Evolutionary conservation across 331 rosid species (phyloP), one percentile per base, ranked within the genome.

Genomic region (Spiraea crenata): DNA sequence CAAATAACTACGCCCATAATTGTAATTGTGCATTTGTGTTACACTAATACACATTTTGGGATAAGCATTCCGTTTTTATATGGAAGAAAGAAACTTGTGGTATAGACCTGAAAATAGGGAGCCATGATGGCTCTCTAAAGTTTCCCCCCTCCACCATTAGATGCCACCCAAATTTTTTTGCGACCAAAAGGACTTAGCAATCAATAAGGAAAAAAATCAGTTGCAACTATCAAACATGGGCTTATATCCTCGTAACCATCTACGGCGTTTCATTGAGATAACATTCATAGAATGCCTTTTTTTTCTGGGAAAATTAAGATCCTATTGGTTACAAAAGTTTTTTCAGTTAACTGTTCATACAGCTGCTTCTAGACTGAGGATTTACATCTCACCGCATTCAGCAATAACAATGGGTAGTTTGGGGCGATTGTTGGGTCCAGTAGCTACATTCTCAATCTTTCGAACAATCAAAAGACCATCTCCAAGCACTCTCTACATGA

Each of bases 311-410:
- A 70, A 56, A 34, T 57, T 57, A 1, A 57, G 45, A 55, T 70
- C 57, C 56, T 56, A 70, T 56, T 56, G 65, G 44, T 70, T 56
- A 25, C 34, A 57, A 0, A 4, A 15, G 13, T 69, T 41, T 17
- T 55, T 9, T 42, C 16, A 57, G 31, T 6, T 15, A 5, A 56
- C 42, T 13, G 12, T 45, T 20, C 12, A 64, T 7, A 20, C 37
- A 13, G 54, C 37, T 50, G 15, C 10, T 57, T 20, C 20, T 45
- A 66, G 38, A 35, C 39, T 56, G 13, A 3, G 56, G 68, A 20
- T 75, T 77, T 78, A 93, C 98, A 95, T 95, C 84, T 95, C 99
- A 47, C 98, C 99, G 66, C 99, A 95, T 80, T 91, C 99, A 46
- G 92, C 92, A 69, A 91, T 86, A 74, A 88, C 83, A 9, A 98